These are phyloP conservation scores for Ramalina intermedia DNA, from an alignment of 495 filamentous ascomycete genomes.

Conservation along the genomic window DNA sequence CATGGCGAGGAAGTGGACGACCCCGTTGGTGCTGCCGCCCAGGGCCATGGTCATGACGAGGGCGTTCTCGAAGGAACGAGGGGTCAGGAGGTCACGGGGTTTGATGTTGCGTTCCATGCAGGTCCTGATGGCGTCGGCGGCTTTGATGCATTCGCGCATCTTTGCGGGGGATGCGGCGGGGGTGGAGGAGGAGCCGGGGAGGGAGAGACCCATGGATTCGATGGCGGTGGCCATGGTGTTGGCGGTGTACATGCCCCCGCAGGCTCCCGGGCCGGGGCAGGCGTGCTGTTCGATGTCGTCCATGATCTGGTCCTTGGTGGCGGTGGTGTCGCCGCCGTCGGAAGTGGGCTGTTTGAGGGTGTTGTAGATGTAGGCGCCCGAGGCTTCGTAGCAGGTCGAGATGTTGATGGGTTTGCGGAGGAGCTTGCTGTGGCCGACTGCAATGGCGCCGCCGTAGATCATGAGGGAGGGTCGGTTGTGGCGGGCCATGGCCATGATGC, in stretches of 20 bases:
- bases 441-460: conserved; percentile 85
- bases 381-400: conserved; percentile 76
- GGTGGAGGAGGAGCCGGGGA: conserved; percentile 83
- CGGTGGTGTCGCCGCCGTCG: conserved; percentile 39
- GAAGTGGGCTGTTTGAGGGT: conserved; percentile 39
- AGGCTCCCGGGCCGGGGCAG: conserved; percentile 87
- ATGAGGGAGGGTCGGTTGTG: conserved; percentile 81
- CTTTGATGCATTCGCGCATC: conserved; percentile 79
- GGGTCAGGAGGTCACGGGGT: conserved; percentile 72
- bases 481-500: conserved; percentile 68
- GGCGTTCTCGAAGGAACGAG: conserved; percentile 81
- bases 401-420: conserved; percentile 79
- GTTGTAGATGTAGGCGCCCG: conserved; percentile 74
- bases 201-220: conserved; percentile 83
- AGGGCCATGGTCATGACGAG: conserved; percentile 86
- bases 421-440: conserved; percentile 66
- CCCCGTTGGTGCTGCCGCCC: conserved; percentile 82
- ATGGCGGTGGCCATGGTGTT: conserved; percentile 97
- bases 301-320: conserved; percentile 64
- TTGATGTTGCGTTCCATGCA: conserved; percentile 82
- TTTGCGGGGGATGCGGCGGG: conserved; percentile 82
- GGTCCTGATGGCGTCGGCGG: conserved; percentile 68
- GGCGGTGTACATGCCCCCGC: conserved; percentile 93
- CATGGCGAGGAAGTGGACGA: conserved; percentile 92
- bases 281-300: conserved; percentile 74